Base-by-base conservation (phyloP, 805 yeast species). In the Groenewaldozyma tartarivorans region DNA sequence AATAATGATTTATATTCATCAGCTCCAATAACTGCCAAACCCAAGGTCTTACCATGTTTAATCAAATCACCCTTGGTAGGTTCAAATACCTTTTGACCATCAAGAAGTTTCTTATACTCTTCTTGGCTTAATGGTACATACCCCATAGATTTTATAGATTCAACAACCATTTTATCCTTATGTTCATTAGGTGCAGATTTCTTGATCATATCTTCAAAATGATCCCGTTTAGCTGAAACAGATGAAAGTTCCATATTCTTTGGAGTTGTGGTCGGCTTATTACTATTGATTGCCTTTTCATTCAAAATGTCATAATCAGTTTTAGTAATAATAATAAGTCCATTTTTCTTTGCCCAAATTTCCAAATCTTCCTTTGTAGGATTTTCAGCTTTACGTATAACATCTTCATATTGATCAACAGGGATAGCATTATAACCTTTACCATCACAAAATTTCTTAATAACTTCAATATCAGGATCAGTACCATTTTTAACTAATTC, bases 1-100 rank as follows among this genome's bases (percentile, higher is more conserved):
- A 67, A 44, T 18, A 70, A 49, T 1, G 51, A 40, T 36, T 55
- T 58, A 47, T 68, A 71, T 41, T 71, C 76, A 0, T 67, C 72
- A 4, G 56, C 47, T 1, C 75, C 65, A 33, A 73, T 46, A 1
- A 72, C 67, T 2, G 68, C 60, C 38, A 73, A 51, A 5, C 67
- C 66, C 48, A 68, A 67, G 13, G 55, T 55, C 50, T 62, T 66
- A 3, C 78, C 71, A 13, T 56, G 50, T 22, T 58, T 49, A 17
- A 57, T 47, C 15, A 61, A 48, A 17, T 61, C 66, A 9, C 56
- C 51, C 38, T 51, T 54, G 11, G 64, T 54, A 3, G 64, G 64
- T 17, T 53, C 52, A 32, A 54, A 56, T 15, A 54, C 56, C 21
- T 47, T 46, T 40, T 58, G 61, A 31, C 52, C 48, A 5, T 54